A percentile compares a stretch with the other conserved stretches of the same genome.
Conservation (phyloP, 2,329 filamentous ascomycete genomes). For the Apiospora hydei region DNA sequence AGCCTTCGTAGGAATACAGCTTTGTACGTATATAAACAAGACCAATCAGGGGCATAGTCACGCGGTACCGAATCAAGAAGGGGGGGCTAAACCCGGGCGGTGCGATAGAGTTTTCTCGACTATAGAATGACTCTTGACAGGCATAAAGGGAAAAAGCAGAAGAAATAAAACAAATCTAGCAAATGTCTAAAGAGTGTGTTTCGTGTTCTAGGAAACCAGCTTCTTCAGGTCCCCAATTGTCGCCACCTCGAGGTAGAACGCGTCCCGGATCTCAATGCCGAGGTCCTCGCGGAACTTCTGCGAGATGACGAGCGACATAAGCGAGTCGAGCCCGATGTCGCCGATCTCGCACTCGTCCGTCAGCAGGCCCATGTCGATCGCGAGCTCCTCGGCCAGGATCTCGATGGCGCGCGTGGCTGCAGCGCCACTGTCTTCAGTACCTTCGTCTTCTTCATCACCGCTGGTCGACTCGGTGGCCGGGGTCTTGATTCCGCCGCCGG, state of each 20-base stretch:
- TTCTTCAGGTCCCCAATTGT: constrained; percentile 14
- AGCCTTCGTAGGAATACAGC: too few relatives aligned
- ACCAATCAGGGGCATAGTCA: too few relatives aligned
- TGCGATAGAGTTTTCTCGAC: too few relatives aligned
- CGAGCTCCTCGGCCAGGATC: constrained; percentile 62
- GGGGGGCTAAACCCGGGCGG: too few relatives aligned
- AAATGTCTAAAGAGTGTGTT: too few relatives aligned
- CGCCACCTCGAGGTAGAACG: constrained; percentile 1
- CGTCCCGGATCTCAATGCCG: not conserved
- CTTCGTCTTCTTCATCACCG: not conserved
- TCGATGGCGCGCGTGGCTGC: not conserved
- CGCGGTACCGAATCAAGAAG: too few relatives aligned
- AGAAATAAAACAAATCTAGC: too few relatives aligned
- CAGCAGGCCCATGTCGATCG: constrained; percentile 57
- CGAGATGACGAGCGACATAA: constrained; percentile 46
- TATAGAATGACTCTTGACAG: not conserved
- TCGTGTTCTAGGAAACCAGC: not conserved
- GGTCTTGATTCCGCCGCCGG: not conserved
- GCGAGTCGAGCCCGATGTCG: constrained; percentile 46
- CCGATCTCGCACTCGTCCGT: constrained; percentile 43
- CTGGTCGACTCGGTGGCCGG: not conserved
- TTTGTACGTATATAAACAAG: too few relatives aligned
- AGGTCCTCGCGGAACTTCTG: constrained; percentile 43
- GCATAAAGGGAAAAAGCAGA: too few relatives aligned
- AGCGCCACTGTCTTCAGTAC: not conserved